Conservation (phyloP, 805 yeast species). For the Wickerhamiella azymoides region DNA sequence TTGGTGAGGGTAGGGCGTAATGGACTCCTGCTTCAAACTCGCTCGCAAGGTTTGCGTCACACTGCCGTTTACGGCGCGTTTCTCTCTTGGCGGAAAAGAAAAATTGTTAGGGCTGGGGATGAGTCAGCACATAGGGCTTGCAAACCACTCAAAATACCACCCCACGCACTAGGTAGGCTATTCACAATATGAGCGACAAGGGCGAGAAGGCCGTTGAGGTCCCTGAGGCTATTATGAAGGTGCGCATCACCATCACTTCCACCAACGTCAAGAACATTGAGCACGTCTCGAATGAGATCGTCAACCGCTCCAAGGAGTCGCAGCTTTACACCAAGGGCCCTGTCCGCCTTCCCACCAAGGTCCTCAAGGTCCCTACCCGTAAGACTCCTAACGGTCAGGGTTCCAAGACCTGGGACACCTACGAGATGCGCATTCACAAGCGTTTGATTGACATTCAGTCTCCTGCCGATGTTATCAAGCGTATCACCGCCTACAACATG, state of each 20-base stretch:
- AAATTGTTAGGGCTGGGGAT: neutral
- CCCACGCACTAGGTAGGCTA: neutral
- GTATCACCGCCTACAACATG: constrained; percentile 93
- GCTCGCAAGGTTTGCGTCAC: no score
- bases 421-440: constrained; percentile 99
- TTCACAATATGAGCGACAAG: constrained; percentile 30
- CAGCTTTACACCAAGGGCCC: constrained; percentile 89
- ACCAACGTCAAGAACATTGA: constrained; percentile 98
- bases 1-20: no score
- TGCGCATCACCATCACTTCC: constrained; percentile 97
- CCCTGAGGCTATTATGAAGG: constrained; percentile 80
- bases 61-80: no score
- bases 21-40: no score
- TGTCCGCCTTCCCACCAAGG: constrained; percentile 99
- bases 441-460: constrained; percentile 97
- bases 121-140: neutral
- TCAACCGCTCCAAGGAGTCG: constrained; percentile 72
- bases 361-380: constrained; percentile 96
- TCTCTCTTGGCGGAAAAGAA: no score
- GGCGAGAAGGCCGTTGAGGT: constrained; percentile 68
- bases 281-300: constrained; percentile 83
- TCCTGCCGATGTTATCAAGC: constrained; percentile 84
- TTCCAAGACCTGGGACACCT: constrained; percentile 99
- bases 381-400: constrained; percentile 99
- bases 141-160: constrained; percentile 1